A percentile compares a stretch with the other conserved stretches of the same genome.
Evolutionary conservation across 2,329 filamentous ascomycete genomes (phyloP).

Genomic region (Paraphaeosphaeria sporulosa): DNA sequence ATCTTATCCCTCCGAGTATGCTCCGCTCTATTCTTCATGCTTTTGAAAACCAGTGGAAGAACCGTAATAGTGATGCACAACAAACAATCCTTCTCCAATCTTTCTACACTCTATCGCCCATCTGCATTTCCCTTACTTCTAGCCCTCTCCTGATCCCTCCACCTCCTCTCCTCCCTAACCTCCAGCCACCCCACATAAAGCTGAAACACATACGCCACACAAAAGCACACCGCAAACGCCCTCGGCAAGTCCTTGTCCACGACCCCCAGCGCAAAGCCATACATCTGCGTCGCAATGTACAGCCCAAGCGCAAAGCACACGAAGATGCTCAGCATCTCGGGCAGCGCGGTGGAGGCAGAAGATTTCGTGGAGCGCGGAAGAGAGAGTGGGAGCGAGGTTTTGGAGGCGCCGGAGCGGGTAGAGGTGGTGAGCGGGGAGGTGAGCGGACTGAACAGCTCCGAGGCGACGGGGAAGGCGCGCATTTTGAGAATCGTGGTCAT

Average conservation of each 20-base stretch:
- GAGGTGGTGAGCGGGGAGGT: background rate
- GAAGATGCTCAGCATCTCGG: background rate
- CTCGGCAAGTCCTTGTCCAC: constrained; percentile 1
- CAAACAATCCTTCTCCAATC: background rate
- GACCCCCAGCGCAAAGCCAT: background rate
- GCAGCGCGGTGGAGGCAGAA: background rate
- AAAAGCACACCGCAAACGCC: background rate
- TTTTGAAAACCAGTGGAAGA: background rate
- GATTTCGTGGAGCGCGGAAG: background rate
- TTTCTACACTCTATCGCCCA: background rate
- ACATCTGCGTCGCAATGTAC: background rate
- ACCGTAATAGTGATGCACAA: background rate
- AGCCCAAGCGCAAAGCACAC: constrained; percentile 3
- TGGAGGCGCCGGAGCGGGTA: background rate
- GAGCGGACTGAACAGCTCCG: constrained; percentile 1
- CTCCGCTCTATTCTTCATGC: background rate
- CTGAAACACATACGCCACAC: background rate
- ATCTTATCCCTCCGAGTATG: background rate
- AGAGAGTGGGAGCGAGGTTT: background rate
- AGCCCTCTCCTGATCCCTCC: background rate
- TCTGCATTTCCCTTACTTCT: background rate
- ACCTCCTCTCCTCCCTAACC: background rate
- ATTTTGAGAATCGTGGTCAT: background rate
- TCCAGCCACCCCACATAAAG: background rate
- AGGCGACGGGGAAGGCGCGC: constrained; percentile 5